Evolutionary conservation across 208 protist genomes (phyloP).

Genomic region (Leishmania mexicana): DNA sequence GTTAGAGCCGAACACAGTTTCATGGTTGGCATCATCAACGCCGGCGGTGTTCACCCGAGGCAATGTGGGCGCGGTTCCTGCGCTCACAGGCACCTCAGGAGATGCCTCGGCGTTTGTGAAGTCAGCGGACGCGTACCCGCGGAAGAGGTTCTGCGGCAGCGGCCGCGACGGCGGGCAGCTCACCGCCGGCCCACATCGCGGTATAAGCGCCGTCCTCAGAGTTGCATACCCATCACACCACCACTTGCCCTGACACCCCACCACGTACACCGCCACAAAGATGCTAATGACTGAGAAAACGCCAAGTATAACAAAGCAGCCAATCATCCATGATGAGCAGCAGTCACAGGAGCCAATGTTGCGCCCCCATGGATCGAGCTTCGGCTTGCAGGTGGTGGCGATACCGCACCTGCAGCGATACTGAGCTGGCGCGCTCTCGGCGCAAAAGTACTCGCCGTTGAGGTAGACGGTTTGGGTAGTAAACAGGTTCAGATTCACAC

Average conservation of each 20-base stretch:
- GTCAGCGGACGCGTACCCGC: conserved; percentile 44
- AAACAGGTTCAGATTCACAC: conserved; percentile 26
- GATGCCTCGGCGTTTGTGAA: conserved; percentile 44
- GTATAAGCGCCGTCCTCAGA: conserved; percentile 42
- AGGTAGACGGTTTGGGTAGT: conserved; percentile 12
- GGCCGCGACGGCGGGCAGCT: conserved; percentile 35
- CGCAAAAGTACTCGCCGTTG: conserved; percentile 38
- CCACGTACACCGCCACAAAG: conserved; percentile 33
- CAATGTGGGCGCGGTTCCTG: not conserved
- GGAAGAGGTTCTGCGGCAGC: conserved; percentile 64
- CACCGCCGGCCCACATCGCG: conserved; percentile 40
- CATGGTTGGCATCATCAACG: not conserved
- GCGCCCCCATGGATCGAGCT: conserved; percentile 36
- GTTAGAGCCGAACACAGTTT: not conserved
- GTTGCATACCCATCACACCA: conserved; percentile 63
- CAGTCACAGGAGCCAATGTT: conserved; percentile 74
- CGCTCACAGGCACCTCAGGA: not conserved
- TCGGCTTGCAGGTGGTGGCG: conserved; percentile 23
- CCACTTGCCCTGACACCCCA: conserved; percentile 46
- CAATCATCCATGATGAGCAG: conserved; percentile 58
- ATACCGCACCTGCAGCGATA: conserved; percentile 36
- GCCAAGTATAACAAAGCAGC: conserved; percentile 37
- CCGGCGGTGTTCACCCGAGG: not conserved
- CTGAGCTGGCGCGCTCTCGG: conserved; percentile 13
- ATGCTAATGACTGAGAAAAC: conserved; percentile 28